A percentile compares a stretch with the other conserved stretches of the same genome.
Evolutionary conservation across 2,329 filamentous ascomycete genomes (phyloP).

Genomic region (Alternaria ventricosa): DNA sequence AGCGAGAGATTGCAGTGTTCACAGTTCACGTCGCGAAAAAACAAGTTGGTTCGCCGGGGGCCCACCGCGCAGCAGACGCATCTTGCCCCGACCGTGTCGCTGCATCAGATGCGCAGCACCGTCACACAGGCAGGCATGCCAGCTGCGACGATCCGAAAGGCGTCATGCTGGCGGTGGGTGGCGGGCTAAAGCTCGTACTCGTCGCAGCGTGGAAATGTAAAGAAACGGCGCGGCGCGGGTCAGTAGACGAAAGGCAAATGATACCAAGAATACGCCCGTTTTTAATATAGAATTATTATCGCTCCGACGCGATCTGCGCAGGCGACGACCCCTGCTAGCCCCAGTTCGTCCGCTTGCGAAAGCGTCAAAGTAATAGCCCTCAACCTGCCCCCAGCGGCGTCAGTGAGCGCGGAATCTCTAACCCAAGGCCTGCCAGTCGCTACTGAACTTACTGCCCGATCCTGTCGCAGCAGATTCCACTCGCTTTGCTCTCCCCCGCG

Average conservation of each 20-base stretch:
- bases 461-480: conserved; percentile 1
- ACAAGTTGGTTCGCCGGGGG: conserved; percentile 22
- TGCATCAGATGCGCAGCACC: not conserved
- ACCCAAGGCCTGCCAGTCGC: conserved; percentile 25
- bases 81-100: conserved; percentile 8
- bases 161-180: conserved; percentile 19
- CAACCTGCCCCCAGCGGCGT: conserved; percentile 17
- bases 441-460: conserved; percentile 15
- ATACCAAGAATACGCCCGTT: conserved; percentile 14
- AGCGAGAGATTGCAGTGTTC: conserved; percentile 28
- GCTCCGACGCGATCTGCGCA: conserved; percentile 24
- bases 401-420: conserved; percentile 19
- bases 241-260: conserved; percentile 15
- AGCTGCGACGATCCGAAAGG: conserved; percentile 13
- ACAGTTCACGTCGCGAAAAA: conserved; percentile 27
- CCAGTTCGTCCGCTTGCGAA: conserved; percentile 21
- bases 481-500: conserved; percentile 13
- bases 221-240: conserved; percentile 12
- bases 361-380: conserved; percentile 22
- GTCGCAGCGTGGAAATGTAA: not conserved
- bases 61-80: conserved; percentile 16
- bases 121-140: not conserved
- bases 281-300: conserved; percentile 31
- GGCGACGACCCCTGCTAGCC: conserved; percentile 34
- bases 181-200: conserved; percentile 1